phyloP scores from a whole-genome alignment of 2,329 filamentous ascomycete species.

The Ceratocystis diversiconidia region DNA sequence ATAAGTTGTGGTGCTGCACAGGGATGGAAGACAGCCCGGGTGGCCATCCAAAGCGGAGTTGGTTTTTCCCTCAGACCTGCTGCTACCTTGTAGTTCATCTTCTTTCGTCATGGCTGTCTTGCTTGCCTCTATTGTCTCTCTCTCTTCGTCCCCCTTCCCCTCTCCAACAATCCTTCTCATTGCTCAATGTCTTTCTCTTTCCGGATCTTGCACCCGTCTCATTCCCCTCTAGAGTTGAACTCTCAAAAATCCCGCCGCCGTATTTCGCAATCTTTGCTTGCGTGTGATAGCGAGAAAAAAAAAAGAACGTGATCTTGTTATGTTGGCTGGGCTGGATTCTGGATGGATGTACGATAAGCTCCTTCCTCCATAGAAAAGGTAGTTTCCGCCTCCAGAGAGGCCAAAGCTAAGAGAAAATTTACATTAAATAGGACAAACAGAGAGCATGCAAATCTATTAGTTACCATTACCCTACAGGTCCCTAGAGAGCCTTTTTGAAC shows the following conservation, averaged over 20 bases:
- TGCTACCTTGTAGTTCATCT: background rate
- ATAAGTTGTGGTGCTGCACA: background rate
- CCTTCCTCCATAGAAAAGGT: background rate
- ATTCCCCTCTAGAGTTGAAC: too few relatives aligned
- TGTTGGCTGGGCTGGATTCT: background rate
- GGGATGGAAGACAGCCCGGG: background rate
- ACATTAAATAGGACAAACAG: background rate
- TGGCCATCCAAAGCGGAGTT: background rate
- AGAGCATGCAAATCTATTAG: background rate
- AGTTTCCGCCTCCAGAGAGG: background rate
- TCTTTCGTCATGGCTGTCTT: background rate
- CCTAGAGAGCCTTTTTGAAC: background rate
- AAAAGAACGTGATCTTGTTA: background rate
- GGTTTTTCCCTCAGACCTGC: background rate
- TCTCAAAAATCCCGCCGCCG: background rate
- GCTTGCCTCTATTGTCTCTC: constrained; percentile 8
- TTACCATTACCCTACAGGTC: background rate
- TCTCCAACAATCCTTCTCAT: too few relatives aligned
- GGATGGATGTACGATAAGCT: background rate
- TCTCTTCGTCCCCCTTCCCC: constrained; percentile 10
- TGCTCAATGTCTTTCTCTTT: background rate
- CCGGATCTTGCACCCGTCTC: background rate
- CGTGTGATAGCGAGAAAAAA: background rate
- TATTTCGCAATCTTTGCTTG: background rate
- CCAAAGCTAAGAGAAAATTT: background rate